Conservation (phyloP, 495 filamentous ascomycete genomes). For the Aspergillus panamensis region DNA sequence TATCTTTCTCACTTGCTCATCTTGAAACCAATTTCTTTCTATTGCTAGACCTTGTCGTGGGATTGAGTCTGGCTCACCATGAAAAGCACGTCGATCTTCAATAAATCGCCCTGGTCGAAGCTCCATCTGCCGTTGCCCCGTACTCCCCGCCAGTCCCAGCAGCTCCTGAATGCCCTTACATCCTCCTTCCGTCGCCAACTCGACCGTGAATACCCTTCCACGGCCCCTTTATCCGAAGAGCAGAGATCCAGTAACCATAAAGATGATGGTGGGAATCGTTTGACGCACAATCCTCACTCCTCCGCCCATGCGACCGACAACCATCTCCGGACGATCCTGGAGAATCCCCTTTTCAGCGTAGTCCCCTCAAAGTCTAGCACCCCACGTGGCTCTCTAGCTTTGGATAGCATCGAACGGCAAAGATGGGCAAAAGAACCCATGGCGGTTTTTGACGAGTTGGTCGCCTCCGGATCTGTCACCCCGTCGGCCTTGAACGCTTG, state of each 20-base stretch:
- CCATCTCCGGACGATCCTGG: slow-evolving; percentile 63
- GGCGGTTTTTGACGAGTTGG: slow-evolving; percentile 39
- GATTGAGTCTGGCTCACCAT: slow-evolving; percentile 26
- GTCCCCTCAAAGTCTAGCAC: slow-evolving; percentile 24
- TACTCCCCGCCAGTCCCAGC: slow-evolving; percentile 58
- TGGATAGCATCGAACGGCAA: slow-evolving; percentile 14
- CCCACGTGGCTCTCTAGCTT: slow-evolving; percentile 13
- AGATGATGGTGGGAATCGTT: neutral
- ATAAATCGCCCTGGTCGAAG: slow-evolving; percentile 52
- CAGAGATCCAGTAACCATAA: slow-evolving; percentile 17
- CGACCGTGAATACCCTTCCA: slow-evolving; percentile 58
- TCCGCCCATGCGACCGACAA: slow-evolving; percentile 44
- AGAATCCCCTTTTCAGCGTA: slow-evolving; percentile 59
- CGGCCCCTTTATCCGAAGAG: slow-evolving; percentile 26
- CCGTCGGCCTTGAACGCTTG: slow-evolving; percentile 21
- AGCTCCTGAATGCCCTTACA: slow-evolving; percentile 66
- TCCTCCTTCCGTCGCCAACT: slow-evolving; percentile 73
- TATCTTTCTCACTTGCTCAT: neutral
- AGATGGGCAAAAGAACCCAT: slow-evolving; percentile 35
- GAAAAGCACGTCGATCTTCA: slow-evolving; percentile 39
- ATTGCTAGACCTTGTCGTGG: neutral
- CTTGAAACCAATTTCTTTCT: neutral
- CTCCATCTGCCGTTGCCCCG: slow-evolving; percentile 71
- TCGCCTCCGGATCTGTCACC: slow-evolving; percentile 38
- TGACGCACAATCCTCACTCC: slow-evolving; percentile 25